Conservation (phyloP, 129 eudicot species). For the Kitagawia praeruptora region DNA sequence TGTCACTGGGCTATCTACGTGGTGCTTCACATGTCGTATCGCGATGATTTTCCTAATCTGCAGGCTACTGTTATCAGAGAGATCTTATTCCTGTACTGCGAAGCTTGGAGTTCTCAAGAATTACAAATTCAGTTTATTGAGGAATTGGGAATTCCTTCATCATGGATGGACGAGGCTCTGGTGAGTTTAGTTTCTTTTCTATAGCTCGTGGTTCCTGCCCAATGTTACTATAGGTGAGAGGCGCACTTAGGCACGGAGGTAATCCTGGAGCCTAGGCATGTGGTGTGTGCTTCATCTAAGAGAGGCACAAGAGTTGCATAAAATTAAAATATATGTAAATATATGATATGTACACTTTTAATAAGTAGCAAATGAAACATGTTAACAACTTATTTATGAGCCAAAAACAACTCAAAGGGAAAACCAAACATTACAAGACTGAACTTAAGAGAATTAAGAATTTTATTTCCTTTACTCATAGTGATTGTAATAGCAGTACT, state of each 20-base stretch:
- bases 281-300: neutral
- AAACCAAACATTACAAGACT: neutral
- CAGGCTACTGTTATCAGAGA: constrained; percentile 68
- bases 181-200: constrained; percentile 35
- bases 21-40: constrained; percentile 81
- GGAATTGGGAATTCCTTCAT: constrained; percentile 74
- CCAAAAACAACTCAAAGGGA: neutral
- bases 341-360: neutral
- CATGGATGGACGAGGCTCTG: constrained; percentile 97
- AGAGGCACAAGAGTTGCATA: neutral
- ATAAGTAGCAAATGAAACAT: neutral
- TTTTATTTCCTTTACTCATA: neutral
- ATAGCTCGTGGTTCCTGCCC: neutral
- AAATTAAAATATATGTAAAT: neutral
- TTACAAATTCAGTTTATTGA: constrained; percentile 60
- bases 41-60: constrained; percentile 68
- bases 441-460: neutral
- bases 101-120: constrained; percentile 74
- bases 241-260: neutral
- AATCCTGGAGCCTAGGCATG: neutral
- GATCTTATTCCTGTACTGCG: constrained; percentile 82
- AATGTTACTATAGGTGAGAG: neutral
- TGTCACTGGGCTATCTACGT: constrained; percentile 98
- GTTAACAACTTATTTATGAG: neutral
- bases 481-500: neutral